Percentiles rank a stretch among this genome's conserved stretches.
Conservation (phyloP, 2,329 filamentous ascomycete genomes). For the Hymenotorrendiella dingleyae region DNA sequence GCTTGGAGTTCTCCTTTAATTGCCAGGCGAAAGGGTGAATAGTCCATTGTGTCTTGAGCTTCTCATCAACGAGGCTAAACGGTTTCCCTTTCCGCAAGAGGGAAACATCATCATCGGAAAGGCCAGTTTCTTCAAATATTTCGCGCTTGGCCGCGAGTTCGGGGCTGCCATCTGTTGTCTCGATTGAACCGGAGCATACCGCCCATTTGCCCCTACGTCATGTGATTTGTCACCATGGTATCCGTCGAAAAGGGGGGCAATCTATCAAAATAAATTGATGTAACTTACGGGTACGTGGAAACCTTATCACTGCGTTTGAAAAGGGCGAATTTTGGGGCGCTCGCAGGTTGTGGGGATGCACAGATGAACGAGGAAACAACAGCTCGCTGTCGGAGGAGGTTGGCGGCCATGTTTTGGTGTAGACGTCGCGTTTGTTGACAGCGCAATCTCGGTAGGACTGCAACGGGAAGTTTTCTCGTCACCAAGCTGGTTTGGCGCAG, state of each 20-base stretch:
- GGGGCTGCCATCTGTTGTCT: slow-evolving; percentile 45
- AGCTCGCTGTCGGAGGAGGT: slow-evolving; percentile 21
- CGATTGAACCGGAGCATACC: slow-evolving; percentile 57
- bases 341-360: slow-evolving; percentile 20
- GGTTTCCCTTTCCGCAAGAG: slow-evolving; percentile 42
- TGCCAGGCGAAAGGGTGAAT: slow-evolving; percentile 57
- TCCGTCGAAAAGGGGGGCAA: slow-evolving; percentile 1
- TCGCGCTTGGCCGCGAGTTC: slow-evolving; percentile 56
- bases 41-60: slow-evolving; percentile 52
- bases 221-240: slow-evolving; percentile 12
- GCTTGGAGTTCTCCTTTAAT: slow-evolving; percentile 36
- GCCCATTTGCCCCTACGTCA: slow-evolving; percentile 48
- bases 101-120: slow-evolving; percentile 33
- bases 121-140: slow-evolving; percentile 54
- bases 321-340: slow-evolving; percentile 46
- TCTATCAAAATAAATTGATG: slow-evolving; percentile 2
- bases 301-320: slow-evolving; percentile 57
- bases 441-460: background rate
- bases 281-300: slow-evolving; percentile 51
- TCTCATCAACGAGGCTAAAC: slow-evolving; percentile 49
- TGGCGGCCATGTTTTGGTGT: slow-evolving; percentile 8
- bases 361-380: slow-evolving; percentile 42
- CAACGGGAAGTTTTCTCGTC: background rate
- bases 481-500: too few relatives aligned
- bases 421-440: background rate